Percentiles rank a stretch among this genome's conserved stretches.
Evolutionary conservation across 306 rosid species (phyloP).

Genomic region (Cotoneaster glaucophyllus): DNA sequence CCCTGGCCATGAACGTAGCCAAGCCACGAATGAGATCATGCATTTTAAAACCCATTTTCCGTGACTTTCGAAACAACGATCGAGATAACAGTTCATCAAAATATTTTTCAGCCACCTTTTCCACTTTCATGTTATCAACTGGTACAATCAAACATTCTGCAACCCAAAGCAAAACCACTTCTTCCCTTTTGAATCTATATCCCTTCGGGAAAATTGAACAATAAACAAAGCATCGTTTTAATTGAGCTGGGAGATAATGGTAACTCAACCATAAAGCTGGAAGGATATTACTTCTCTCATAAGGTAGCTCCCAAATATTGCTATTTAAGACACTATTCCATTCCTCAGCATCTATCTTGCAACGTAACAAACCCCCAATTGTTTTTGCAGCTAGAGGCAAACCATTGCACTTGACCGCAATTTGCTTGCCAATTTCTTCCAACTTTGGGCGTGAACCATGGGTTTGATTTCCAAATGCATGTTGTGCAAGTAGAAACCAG

Average conservation of each 20-base stretch:
- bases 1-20: neutral
- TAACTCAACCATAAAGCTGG: constrained; percentile 1
- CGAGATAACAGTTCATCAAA: neutral
- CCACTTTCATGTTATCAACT: neutral
- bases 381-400: constrained; percentile 4
- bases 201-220: constrained; percentile 12
- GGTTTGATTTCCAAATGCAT: too few species aligned
- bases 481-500: too few species aligned
- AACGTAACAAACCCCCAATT: neutral
- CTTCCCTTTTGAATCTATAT: neutral
- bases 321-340: neutral
- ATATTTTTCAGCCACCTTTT: neutral
- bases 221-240: constrained; percentile 13
- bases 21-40: neutral
- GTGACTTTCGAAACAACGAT: constrained; percentile 1
- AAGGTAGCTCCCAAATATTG: neutral
- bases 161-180: constrained; percentile 7
- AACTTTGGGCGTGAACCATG: too few species aligned
- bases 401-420: neutral
- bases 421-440: too few species aligned
- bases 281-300: neutral
- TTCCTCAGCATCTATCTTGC: neutral
- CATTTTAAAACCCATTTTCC: neutral
- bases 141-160: constrained; percentile 1
- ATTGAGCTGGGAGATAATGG: constrained; percentile 1